These are phyloP conservation scores for Parafenestella ontariensis DNA, from an alignment of 2,329 filamentous ascomycete species.

Conservation along the genomic window DNA sequence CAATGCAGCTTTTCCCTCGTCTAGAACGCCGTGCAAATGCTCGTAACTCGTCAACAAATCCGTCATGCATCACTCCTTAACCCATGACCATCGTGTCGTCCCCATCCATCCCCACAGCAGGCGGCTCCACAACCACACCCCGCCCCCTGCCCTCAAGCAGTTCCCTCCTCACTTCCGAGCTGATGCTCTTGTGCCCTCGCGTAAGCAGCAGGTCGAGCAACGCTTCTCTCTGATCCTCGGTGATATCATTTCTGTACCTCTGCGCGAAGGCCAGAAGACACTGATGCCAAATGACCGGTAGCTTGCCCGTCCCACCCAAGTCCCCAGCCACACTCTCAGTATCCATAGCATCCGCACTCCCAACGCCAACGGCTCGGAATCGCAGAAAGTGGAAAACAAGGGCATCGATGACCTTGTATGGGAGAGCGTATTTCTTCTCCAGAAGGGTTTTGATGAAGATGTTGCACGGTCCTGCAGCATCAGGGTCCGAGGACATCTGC, in stretches of 20 bases:
- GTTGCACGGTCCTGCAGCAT: constrained; percentile 90
- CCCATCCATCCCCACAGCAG: constrained; percentile 68
- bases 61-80: neutral
- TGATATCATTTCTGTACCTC: constrained; percentile 94
- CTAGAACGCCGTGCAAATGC: constrained; percentile 17
- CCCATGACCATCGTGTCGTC: constrained; percentile 89
- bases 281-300: constrained; percentile 97
- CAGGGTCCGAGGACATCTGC: constrained; percentile 80
- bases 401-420: constrained; percentile 92
- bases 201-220: constrained; percentile 84
- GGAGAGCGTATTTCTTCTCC: constrained; percentile 96
- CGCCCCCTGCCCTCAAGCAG: constrained; percentile 85
- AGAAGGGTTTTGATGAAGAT: constrained; percentile 92
- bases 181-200: constrained; percentile 86
- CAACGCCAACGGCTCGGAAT: constrained; percentile 75
- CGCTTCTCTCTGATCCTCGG: constrained; percentile 91
- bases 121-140: constrained; percentile 72
- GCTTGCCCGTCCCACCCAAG: constrained; percentile 62
- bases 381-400: constrained; percentile 96
- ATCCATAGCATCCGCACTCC: constrained; percentile 64
- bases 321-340: constrained; percentile 42
- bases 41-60: constrained; percentile 2
- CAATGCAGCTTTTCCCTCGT: constrained; percentile 1
- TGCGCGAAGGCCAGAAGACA: constrained; percentile 90
- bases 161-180: constrained; percentile 88